Conservation (phyloP, 2,329 filamentous ascomycete species). For the Exophiala bonariae region DNA sequence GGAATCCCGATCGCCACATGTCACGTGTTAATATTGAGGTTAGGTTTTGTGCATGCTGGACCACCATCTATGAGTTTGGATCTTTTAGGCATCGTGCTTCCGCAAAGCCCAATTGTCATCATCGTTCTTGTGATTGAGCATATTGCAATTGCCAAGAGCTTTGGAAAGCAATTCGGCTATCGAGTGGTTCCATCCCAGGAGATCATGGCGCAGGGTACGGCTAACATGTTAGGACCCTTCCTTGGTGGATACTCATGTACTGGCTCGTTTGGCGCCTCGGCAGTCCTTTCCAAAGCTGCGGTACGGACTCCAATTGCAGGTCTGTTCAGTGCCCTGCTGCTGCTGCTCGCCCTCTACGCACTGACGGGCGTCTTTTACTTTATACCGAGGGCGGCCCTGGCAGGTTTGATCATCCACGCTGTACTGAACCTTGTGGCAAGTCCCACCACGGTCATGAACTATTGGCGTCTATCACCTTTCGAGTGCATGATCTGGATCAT, state of each 20-base stretch:
- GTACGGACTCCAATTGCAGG: slow-evolving; percentile 88
- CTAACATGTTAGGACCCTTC: slow-evolving; percentile 86
- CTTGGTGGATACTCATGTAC: slow-evolving; percentile 88
- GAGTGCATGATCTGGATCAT: slow-evolving; percentile 91
- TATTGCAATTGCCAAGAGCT: slow-evolving; percentile 94
- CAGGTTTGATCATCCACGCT: slow-evolving; percentile 91
- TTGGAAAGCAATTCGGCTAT: slow-evolving; percentile 93
- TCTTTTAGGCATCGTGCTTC: slow-evolving; percentile 67
- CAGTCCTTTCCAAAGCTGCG: slow-evolving; percentile 94
- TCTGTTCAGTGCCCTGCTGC: slow-evolving; percentile 78
- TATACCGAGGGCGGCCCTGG: slow-evolving; percentile 76
- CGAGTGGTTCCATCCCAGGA: slow-evolving; percentile 92
- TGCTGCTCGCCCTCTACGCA: slow-evolving; percentile 85
- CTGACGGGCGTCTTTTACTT: slow-evolving; percentile 88
- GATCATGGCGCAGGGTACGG: slow-evolving; percentile 89
- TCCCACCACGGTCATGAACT: slow-evolving; percentile 86
- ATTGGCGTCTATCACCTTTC: slow-evolving; percentile 87
- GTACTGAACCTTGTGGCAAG: slow-evolving; percentile 91
- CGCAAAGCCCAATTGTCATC: slow-evolving; percentile 75
- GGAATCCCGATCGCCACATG: too few relatives aligned
- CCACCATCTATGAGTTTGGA: slow-evolving; percentile 66
- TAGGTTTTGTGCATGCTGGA: slow-evolving; percentile 80
- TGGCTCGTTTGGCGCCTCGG: slow-evolving; percentile 91
- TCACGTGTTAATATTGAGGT: slow-evolving; percentile 74
- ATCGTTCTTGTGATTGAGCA: slow-evolving; percentile 94